Evolutionary conservation across 495 filamentous ascomycete species (phyloP), one percentile per base, ranked within the genome.

Genomic region (Penicillium robsamsonii): DNA sequence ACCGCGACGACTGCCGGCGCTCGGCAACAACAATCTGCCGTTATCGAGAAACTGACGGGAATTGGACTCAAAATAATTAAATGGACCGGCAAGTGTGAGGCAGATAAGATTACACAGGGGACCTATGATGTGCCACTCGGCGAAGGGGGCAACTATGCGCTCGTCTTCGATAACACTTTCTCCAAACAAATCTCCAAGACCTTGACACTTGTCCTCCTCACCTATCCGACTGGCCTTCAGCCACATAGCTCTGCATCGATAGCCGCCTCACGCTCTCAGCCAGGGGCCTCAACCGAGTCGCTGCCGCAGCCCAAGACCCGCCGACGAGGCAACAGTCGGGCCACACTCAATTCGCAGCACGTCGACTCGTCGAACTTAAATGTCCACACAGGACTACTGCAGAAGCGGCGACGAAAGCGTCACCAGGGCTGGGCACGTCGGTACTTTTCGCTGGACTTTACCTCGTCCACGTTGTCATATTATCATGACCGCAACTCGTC

Each of bases 101-200:
- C 94, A 27, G 93, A 97, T 75, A 93, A 90, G 75, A 91, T 96
- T n/a, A 86, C 90, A 11, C 88, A 91, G 68, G 94, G 94, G 1
- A 94, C 87, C 15, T 90, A 91, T 70, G 85, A 95, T 67, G 91
- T 97, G 15, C 70, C 76, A 4, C 63, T 71, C 38, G 81, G 79
- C 13, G 84, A 90, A 50, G 90, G 88, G 3, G 94, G 92, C 54
- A 97, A 96, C 84, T 98, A 95, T 71, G 94, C 91, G 30, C 79
- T 98, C 52, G 90, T 97, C 25, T 96, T 98, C 67, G 94, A 98
- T 80, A 98, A 98, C 67, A 98, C 95, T 31, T 97, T 97, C 70
- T 95, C 92, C 47, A 97, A 96, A 75, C 88, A 92, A 67, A 84
- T 91, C 40, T 91, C 92, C 49, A 98, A 98, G 74, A 96, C 88